These are phyloP conservation scores for Globisporangium mamillatum DNA, from an alignment of 352 stramenopile species.

Conservation along the genomic window DNA sequence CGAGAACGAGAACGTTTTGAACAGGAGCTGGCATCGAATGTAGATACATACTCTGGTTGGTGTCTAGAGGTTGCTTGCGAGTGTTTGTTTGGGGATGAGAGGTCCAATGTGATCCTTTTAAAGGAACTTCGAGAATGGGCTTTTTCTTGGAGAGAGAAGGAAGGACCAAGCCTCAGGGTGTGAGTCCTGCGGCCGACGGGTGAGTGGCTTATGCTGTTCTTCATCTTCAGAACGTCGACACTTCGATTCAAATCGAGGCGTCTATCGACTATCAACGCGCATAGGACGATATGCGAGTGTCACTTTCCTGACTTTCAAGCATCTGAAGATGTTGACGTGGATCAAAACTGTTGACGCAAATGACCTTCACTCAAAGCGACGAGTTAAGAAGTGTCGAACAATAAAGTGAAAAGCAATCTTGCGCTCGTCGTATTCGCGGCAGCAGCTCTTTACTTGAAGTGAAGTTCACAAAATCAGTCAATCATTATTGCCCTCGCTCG, in stretches of 20 bases:
- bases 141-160: neutral
- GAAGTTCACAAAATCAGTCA: neutral
- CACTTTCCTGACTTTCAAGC: too few relatives aligned
- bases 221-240: neutral
- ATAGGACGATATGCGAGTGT: too few relatives aligned
- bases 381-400: too few relatives aligned
- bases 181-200: neutral
- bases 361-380: too few relatives aligned
- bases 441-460: neutral
- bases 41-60: neutral
- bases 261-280: neutral
- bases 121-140: neutral
- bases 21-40: neutral
- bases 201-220: neutral
- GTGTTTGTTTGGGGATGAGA: neutral
- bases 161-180: neutral
- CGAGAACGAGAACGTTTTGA: conserved; percentile 16
- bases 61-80: neutral
- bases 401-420: too few relatives aligned
- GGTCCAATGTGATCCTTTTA: neutral
- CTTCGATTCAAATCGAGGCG: neutral
- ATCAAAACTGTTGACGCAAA: neutral
- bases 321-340: neutral
- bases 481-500: neutral
- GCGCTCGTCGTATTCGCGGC: neutral